Percentiles rank a stretch among this genome's conserved stretches.
Conservation (phyloP, 1,139 yeast species). For the Eremothecium coryli region DNA sequence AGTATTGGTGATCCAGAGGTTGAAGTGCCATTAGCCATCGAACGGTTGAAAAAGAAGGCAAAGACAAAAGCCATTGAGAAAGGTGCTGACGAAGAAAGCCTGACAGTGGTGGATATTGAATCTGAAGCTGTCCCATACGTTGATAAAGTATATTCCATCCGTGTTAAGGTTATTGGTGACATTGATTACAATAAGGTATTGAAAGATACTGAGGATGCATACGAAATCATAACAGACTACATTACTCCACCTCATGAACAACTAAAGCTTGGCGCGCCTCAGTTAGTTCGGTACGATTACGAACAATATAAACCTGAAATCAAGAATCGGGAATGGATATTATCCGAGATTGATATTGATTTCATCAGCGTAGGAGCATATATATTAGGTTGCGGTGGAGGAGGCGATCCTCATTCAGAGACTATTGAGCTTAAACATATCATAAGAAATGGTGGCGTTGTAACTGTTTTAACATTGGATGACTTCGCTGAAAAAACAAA, state of each 20-base stretch:
- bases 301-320: constrained; percentile 32
- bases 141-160: constrained; percentile 30
- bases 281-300: constrained; percentile 20
- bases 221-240: constrained; percentile 1
- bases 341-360: constrained; percentile 36
- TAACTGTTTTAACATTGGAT: constrained; percentile 33
- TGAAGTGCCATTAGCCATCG: constrained; percentile 23
- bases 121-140: constrained; percentile 37
- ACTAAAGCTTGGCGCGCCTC: constrained; percentile 11
- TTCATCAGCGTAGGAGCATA: constrained; percentile 37
- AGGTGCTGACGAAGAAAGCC: constrained; percentile 32
- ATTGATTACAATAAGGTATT: constrained; percentile 29
- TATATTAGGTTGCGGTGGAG: constrained; percentile 44
- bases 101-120: constrained; percentile 30
- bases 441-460: constrained; percentile 31
- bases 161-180: constrained; percentile 36
- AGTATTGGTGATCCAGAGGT: constrained; percentile 20
- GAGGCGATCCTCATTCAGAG: constrained; percentile 40
- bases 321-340: constrained; percentile 35
- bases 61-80: constrained; percentile 21
- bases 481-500: constrained; percentile 25
- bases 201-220: background rate
- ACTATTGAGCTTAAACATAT: constrained; percentile 33
- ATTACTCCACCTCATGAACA: constrained; percentile 11
- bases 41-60: constrained; percentile 25